phyloP scores from a whole-genome alignment of 2,329 filamentous ascomycete genomes.

The Venturia carpophila region DNA sequence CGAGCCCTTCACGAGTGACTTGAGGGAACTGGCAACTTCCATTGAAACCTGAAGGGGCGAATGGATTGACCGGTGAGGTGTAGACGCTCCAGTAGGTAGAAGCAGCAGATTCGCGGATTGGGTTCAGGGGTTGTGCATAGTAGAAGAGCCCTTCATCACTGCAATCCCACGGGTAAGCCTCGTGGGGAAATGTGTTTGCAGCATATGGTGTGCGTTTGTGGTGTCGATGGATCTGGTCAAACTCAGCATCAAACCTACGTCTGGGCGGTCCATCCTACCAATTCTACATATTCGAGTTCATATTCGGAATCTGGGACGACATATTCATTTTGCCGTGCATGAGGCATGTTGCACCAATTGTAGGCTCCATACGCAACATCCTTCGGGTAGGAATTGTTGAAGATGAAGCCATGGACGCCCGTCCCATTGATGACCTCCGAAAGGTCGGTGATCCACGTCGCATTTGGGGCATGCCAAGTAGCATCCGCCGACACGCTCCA shows the following conservation, averaged over 20 bases:
- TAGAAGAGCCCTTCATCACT: slow-evolving; percentile 61
- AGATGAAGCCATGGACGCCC: slow-evolving; percentile 67
- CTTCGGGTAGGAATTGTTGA: slow-evolving; percentile 57
- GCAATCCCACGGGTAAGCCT: slow-evolving; percentile 67
- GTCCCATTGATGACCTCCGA: slow-evolving; percentile 47
- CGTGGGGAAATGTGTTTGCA: slow-evolving; percentile 66
- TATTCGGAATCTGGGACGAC: slow-evolving; percentile 47
- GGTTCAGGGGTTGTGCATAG: slow-evolving; percentile 52
- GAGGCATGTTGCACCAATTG: slow-evolving; percentile 85
- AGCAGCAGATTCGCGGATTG: slow-evolving; percentile 42
- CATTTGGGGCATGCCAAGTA: slow-evolving; percentile 31
- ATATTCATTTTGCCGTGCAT: slow-evolving; percentile 63
- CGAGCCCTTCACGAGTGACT: slow-evolving; percentile 62
- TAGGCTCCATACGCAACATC: slow-evolving; percentile 53
- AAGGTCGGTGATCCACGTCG: slow-evolving; percentile 53
- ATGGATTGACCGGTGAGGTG: slow-evolving; percentile 57
- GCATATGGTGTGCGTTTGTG: slow-evolving; percentile 80
- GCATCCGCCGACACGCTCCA: not conserved
- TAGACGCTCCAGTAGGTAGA: slow-evolving; percentile 59
- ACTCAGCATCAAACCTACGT: slow-evolving; percentile 7
- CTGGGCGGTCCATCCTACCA: slow-evolving; percentile 46
- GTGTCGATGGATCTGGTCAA: slow-evolving; percentile 62
- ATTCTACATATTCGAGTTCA: slow-evolving; percentile 65
- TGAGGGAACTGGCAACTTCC: slow-evolving; percentile 76
- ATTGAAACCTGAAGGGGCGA: slow-evolving; percentile 57